phyloP scores from a whole-genome alignment of 495 filamentous ascomycete genomes.

The Entonaema liquescens region DNA sequence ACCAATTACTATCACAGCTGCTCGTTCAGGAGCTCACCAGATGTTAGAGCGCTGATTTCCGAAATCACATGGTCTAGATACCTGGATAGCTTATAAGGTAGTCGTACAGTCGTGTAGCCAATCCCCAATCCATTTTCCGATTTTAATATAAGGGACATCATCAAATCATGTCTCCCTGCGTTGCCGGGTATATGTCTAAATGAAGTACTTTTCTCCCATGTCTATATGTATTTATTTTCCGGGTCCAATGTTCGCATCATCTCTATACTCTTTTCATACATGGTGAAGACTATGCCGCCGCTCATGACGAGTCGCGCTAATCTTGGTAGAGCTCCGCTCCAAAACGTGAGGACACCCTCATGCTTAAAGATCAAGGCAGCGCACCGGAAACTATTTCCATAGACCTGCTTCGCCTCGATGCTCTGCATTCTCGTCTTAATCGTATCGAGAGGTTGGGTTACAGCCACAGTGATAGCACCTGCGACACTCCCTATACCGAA shows the following conservation, averaged over 20 bases:
- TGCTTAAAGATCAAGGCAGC: constrained; percentile 84
- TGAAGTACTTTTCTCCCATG: constrained; percentile 3
- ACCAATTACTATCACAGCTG: neutral
- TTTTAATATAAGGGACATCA: neutral
- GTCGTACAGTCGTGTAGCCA: neutral
- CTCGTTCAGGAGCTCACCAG: neutral
- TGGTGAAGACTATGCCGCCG: constrained; percentile 97
- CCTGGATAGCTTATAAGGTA: neutral
- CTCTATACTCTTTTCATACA: constrained; percentile 99
- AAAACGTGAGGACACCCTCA: constrained; percentile 89
- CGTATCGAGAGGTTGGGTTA: constrained; percentile 91
- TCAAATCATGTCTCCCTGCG: neutral
- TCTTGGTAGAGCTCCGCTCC: constrained; percentile 90
- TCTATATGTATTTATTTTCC: constrained; percentile 80
- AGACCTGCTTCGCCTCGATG: constrained; percentile 82
- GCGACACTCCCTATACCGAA: constrained; percentile 92
- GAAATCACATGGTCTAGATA: neutral
- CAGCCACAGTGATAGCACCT: constrained; percentile 91
- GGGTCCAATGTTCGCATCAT: constrained; percentile 83
- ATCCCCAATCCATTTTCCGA: neutral
- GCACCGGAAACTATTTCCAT: constrained; percentile 90
- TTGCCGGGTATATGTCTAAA: constrained; percentile 30
- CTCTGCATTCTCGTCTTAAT: constrained; percentile 99
- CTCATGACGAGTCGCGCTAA: constrained; percentile 85
- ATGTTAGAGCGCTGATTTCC: neutral